Percentiles rank a stretch among this genome's conserved stretches.
Evolutionary conservation across 192 early-diverging fungal species (phyloP).

Genomic region (Podila epigama): DNA sequence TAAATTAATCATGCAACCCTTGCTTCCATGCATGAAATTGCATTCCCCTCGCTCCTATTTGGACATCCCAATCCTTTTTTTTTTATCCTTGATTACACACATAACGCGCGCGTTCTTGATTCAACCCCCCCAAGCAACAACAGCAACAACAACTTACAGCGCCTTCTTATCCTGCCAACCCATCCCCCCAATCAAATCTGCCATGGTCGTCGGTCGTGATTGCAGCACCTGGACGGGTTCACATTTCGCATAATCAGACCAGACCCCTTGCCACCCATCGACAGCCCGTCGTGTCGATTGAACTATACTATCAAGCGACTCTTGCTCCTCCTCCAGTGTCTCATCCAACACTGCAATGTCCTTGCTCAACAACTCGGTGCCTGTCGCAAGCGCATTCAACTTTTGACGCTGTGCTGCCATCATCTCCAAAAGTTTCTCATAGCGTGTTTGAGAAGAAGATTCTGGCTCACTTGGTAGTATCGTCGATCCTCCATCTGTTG

Average conservation of each 20-base stretch:
- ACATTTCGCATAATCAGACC: conserved; percentile 19
- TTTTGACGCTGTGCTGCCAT: conserved; percentile 20
- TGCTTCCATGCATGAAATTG: too few species aligned
- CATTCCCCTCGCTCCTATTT: too few species aligned
- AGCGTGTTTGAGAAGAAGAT: not conserved
- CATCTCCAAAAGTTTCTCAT: conserved; percentile 19
- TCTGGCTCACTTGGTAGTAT: not conserved
- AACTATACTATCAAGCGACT: not conserved
- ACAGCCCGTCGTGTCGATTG: conserved; percentile 8
- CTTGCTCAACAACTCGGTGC: conserved; percentile 6
- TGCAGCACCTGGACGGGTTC: conserved; percentile 23
- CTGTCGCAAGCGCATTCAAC: not conserved
- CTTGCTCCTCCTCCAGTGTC: conserved; percentile 14
- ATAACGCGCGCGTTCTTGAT: too few species aligned
- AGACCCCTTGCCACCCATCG: conserved; percentile 18
- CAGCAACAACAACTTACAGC: conserved; percentile 23
- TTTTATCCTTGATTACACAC: not conserved
- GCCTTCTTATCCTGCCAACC: conserved; percentile 26
- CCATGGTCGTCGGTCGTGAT: conserved; percentile 7
- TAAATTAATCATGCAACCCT: too few species aligned
- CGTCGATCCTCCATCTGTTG: not conserved
- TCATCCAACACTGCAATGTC: conserved; percentile 7
- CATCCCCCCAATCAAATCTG: conserved; percentile 25
- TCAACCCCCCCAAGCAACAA: too few species aligned
- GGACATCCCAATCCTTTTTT: not conserved